Evolutionary conservation across 495 filamentous ascomycete species (phyloP).

Genomic region (Cryomyces antarcticus): DNA sequence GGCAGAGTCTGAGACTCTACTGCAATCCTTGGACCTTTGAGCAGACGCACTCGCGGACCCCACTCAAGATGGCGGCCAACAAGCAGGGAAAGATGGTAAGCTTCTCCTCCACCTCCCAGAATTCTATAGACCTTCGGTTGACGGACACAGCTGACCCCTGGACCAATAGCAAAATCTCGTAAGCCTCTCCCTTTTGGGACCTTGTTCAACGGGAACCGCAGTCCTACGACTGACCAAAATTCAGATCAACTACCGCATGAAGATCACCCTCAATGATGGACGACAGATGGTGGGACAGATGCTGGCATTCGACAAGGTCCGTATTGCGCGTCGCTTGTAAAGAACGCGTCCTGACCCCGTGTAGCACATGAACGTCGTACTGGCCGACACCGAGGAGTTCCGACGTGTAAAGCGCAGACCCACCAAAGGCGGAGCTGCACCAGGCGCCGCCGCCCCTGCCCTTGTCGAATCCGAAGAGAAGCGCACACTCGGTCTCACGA

Average conservation of each 20-base stretch:
- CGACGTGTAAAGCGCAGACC: constrained; percentile 83
- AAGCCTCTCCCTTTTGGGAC: constrained; percentile 23
- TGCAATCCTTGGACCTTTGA: too few species aligned
- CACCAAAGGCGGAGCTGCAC: constrained; percentile 48
- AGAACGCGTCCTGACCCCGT: background rate
- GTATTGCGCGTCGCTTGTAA: constrained; percentile 1
- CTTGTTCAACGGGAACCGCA: background rate
- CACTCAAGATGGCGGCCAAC: constrained; percentile 58
- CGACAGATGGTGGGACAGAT: constrained; percentile 94
- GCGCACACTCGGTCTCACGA: constrained; percentile 83
- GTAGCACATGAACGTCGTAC: constrained; percentile 97
- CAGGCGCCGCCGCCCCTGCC: constrained; percentile 35
- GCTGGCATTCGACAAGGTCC: constrained; percentile 92
- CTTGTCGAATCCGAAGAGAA: constrained; percentile 86
- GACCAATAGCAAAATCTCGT: constrained; percentile 78
- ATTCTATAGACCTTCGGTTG: constrained; percentile 27
- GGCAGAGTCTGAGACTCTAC: too few species aligned
- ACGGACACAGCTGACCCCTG: constrained; percentile 50
- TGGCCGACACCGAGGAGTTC: constrained; percentile 98
- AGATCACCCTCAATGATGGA: constrained; percentile 84
- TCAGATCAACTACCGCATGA: constrained; percentile 99
- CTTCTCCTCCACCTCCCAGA: constrained; percentile 4
- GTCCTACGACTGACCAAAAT: constrained; percentile 3
- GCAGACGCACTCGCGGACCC: constrained; percentile 46
- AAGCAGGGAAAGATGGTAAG: constrained; percentile 99